Evolutionary conservation across 495 filamentous ascomycete genomes (phyloP), one percentile per base, ranked within the genome.

Genomic region (Aspergillus leporis): DNA sequence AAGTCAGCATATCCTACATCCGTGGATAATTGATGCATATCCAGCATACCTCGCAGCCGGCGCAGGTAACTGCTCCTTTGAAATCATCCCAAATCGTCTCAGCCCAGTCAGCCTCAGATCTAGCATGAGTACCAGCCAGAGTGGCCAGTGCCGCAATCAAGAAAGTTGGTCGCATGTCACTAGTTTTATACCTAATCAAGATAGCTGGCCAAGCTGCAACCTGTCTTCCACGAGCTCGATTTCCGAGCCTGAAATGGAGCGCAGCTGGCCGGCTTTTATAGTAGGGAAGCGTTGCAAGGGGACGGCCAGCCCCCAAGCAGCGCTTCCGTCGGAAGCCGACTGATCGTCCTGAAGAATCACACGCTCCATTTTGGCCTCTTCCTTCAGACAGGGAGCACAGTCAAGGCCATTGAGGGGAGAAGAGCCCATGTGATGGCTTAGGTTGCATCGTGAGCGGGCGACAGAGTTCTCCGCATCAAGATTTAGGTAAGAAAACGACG

Each of bases 11-110:
- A 36, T 14, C 13, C 13, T 36, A 14, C 34, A 2, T 36, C 10
- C 34, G 10, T 36, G 3, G 34, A 12, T 36, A 36, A 12, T 36
- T 36, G 3, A 36, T 36, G 34, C 34, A 10, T 36, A 36, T 36
- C 34, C 34, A 8, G 10, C 34, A 36, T 36, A 50, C 78, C 67
- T 82, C 73, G 56, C 81, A 83, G 51, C 66, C 74, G 2, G 74
- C 63, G 65, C 80, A 83, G 28, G 73, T 73, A 1, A 71, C 70
- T 1, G 73, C 71, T 65, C 74, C 70, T 63, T 78, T 71, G 25
- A 80, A 71, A 56, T 79, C 78, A 32, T 66, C 59, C 62, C 64
- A 67, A 16, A 72, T 69, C 28, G 60, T 60, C 16, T 64, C 60
- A 16, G 59, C 66, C 59, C 45, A 61, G 38, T 56, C 34, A 30